Base-by-base conservation (phyloP, 495 filamentous ascomycete genomes). In the Podospora appendiculata region DNA sequence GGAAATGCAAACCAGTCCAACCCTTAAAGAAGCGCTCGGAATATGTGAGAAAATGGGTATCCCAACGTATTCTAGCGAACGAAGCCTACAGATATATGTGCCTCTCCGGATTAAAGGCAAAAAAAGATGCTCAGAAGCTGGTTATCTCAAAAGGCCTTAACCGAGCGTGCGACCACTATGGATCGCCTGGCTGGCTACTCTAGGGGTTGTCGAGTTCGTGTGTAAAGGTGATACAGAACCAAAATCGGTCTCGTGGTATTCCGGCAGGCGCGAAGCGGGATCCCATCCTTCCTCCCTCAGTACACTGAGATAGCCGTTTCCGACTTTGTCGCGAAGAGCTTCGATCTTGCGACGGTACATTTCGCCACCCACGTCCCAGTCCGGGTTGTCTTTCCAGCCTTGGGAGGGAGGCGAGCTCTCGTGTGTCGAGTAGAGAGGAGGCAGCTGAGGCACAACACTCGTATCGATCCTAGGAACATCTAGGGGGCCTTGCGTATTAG, bases 261-360 rank as follows among this genome's bases (percentile, higher is more conserved):
- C 60, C 13, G 66, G 48, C 16, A 66, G 62, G 36, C 66, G 65
- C 39, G 66, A 61, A 1, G 61, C 48, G 8, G 66, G 47, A 57
- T 79, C 74, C 77, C 78, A 79, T n/a, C 77, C 74, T 60, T 89
- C 86, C 56, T 95, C 93, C 51, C 83, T 84, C 43, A 97, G 76
- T 6, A 89, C 87, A 53, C 82, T 89, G 33, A 96, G 77, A 79
- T 94, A 98, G 45, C 82, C 84, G 55, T 80, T 86, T 36, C 89
- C 88, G 47, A 94, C 82, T 54, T 95, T 88, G 57, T 84, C 84
- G 41, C 87, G 85, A 14, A 96, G 70, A 11, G 86, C 86, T 66
- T 93, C 89, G 45, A 97, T 81, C 58, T 90, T 90, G 65, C 85
- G 86, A 39, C 82, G 80, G 65, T 92, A 96, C 6, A 89, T 72